A percentile compares a stretch with the other conserved stretches of the same genome.
These are phyloP conservation scores for Biscogniauxia mediterranea DNA, from an alignment of 2,329 filamentous ascomycete species.

Conservation along the genomic window DNA sequence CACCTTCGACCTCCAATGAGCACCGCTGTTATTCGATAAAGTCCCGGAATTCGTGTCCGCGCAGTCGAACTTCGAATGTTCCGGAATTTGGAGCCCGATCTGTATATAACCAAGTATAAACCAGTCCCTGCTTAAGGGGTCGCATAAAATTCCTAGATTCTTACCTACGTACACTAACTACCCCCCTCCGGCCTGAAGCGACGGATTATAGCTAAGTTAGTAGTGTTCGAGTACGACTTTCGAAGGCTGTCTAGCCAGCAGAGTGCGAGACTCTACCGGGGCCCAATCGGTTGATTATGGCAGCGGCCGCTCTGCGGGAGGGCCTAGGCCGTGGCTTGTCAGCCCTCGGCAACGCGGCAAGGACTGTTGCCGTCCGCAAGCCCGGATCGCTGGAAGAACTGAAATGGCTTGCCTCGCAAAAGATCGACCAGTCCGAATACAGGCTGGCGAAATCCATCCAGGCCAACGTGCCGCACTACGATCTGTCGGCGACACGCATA, in stretches of 20 bases:
- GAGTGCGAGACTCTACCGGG: too few relatives aligned
- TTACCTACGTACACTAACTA: too few relatives aligned
- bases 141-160: too few relatives aligned
- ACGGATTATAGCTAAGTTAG: too few relatives aligned
- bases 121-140: neutral
- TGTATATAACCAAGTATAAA: neutral
- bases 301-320: neutral
- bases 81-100: neutral
- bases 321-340: neutral
- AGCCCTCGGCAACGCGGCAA: neutral
- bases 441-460: constrained; percentile 10
- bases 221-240: too few relatives aligned
- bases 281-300: neutral
- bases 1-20: neutral
- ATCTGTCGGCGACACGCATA: constrained; percentile 30
- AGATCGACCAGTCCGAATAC: constrained; percentile 6
- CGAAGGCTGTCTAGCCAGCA: too few relatives aligned
- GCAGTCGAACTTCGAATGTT: neutral
- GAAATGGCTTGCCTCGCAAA: constrained; percentile 10
- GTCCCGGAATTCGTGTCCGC: neutral
- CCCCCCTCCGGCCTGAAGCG: too few relatives aligned
- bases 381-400: constrained; percentile 15
- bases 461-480: constrained; percentile 18
- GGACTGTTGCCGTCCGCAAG: constrained; percentile 4
- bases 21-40: neutral